These are phyloP conservation scores for Ascosphaera pollenicola DNA, from an alignment of 2,329 filamentous ascomycete species.

Conservation along the genomic window DNA sequence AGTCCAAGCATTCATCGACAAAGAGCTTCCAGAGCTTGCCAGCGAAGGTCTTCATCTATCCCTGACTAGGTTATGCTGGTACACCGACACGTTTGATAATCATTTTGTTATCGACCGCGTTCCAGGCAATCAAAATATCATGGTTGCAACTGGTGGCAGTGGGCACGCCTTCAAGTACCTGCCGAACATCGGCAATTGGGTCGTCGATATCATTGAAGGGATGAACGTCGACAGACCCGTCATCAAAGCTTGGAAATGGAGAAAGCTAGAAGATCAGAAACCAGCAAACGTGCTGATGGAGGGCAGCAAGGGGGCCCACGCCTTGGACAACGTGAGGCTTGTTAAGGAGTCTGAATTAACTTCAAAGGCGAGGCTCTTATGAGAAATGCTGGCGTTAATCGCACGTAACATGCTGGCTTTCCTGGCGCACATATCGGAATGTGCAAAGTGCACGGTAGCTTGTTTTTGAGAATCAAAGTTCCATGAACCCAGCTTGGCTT, in stretches of 20 bases:
- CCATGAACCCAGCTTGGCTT: too few relatives aligned
- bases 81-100: constrained; percentile 32
- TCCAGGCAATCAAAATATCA: constrained; percentile 27
- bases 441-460: neutral
- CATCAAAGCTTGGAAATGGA: constrained; percentile 8
- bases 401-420: neutral
- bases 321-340: constrained; percentile 6
- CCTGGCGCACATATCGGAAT: too few relatives aligned
- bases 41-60: constrained; percentile 17
- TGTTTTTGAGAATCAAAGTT: too few relatives aligned
- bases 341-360: neutral
- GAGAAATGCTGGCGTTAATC: neutral
- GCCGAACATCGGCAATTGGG: constrained; percentile 32
- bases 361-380: neutral
- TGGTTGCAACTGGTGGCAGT: constrained; percentile 38
- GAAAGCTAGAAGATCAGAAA: constrained; percentile 4
- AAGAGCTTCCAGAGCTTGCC: constrained; percentile 23
- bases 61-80: constrained; percentile 30
- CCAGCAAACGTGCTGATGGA: constrained; percentile 8
- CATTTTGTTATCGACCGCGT: constrained; percentile 33
- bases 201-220: constrained; percentile 29
- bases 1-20: constrained; percentile 15
- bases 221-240: constrained; percentile 11
- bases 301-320: constrained; percentile 5
- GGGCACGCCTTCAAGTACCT: constrained; percentile 42